phyloP scores from a whole-genome alignment of 768 basidiomycete species.

The Hirschioporus abietinus region DNA sequence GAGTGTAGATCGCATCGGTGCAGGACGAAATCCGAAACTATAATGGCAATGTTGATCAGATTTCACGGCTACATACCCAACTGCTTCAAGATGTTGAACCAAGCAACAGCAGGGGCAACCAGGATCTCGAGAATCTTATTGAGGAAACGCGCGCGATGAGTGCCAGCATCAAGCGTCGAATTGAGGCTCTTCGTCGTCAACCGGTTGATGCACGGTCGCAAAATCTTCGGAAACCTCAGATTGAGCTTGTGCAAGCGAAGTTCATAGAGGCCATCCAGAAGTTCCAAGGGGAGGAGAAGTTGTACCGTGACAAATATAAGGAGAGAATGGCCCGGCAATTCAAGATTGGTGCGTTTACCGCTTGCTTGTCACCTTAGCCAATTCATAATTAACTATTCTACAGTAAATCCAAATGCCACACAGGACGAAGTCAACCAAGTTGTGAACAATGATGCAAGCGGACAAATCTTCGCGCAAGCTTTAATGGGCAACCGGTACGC shows the following conservation, averaged over 20 bases:
- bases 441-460: conserved; percentile 63
- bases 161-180: conserved; percentile 50
- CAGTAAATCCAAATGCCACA: conserved; percentile 85
- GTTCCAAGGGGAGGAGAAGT: conserved; percentile 73
- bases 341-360: conserved; percentile 53
- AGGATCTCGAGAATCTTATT: conserved; percentile 54
- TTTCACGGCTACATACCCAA: conserved; percentile 69
- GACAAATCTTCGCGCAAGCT: conserved; percentile 77
- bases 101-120: conserved; percentile 51
- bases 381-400: not conserved
- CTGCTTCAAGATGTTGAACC: conserved; percentile 77
- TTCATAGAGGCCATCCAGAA: conserved; percentile 74
- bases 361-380: not conserved
- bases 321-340: conserved; percentile 71
- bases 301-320: conserved; percentile 57
- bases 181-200: conserved; percentile 55
- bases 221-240: conserved; percentile 70
- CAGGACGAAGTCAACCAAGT: conserved; percentile 73
- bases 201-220: conserved; percentile 60
- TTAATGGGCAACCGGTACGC: conserved; percentile 79
- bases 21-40: conserved; percentile 67
- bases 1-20: conserved; percentile 59
- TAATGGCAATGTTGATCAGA: conserved; percentile 62
- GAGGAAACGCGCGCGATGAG: conserved; percentile 55
- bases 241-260: conserved; percentile 54